Evolutionary conservation across 352 stramenopile genomes (phyloP), one percentile per base, ranked within the genome.

Genomic region (Phytophthora quininea): DNA sequence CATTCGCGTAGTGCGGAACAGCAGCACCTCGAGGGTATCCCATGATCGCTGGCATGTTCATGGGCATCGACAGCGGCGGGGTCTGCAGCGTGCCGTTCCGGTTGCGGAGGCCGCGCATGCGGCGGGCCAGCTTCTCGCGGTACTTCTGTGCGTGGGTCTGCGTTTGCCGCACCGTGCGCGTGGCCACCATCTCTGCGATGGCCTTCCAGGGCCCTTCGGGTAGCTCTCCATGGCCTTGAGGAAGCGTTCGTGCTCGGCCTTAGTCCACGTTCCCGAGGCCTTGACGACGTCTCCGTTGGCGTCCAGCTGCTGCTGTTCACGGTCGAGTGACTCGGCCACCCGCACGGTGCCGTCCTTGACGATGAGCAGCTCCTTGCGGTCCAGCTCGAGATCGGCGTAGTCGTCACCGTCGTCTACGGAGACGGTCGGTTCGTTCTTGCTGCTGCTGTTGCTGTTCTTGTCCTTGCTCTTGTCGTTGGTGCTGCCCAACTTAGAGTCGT

Each of bases 111-210:
- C 81, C 81, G n/a, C 81, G 81, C 64, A 86, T 74, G 45, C 79
- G 80, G 30, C 82, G 71, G 2, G 73, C 74, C 30, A 88, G 63
- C 67, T 91, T 91, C 64, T 89, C 80, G 10, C 80, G 61, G 59
- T 90, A 88, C 67, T 90, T 90, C 48, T 89, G 82, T 10, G 79
- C 82, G 58, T 92, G 81, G 6, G 80, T 90, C 69, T 89, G 80
- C 47, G 80, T 89, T 74, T 91, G 82, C 52, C 82, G 82, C 29
- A 87, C 77, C 3, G 83, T 89, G 27, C 81, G 80, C 33, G 83
- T 87, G 55, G 72, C 81, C 27, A 92, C 81, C 67, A 90, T 88
- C 45, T 79, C 80, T 10, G 81, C 80, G 29, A 91, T 88, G 24
- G 74, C 67, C 53, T 89, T 88, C 80, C 81, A 90, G 37, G 83